Percentiles rank a stretch among this genome's conserved stretches.
Conservation (phyloP, 1,139 yeast genomes). For the Lodderomyces metapsilosis region DNA sequence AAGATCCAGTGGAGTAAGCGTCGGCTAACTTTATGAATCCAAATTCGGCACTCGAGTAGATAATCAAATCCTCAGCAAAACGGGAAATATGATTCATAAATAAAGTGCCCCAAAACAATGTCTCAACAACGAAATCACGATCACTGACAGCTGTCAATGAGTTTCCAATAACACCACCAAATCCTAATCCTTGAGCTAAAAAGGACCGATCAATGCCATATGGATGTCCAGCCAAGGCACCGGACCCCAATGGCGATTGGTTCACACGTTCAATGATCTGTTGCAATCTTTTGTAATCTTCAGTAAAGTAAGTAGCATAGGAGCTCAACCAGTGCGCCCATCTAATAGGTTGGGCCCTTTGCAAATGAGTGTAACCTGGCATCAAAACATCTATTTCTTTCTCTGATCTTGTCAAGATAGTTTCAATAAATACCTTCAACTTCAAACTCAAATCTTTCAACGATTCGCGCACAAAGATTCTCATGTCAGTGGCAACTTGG, state of each 20-base stretch:
- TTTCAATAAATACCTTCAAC: slow-evolving; percentile 60
- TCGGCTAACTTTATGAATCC: slow-evolving; percentile 92
- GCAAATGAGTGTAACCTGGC: slow-evolving; percentile 99
- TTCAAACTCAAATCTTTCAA: slow-evolving; percentile 58
- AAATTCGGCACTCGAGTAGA: slow-evolving; percentile 96
- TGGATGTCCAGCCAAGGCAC: slow-evolving; percentile 99
- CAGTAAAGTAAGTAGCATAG: slow-evolving; percentile 91
- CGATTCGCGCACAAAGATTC: slow-evolving; percentile 85
- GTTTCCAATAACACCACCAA: slow-evolving; percentile 85
- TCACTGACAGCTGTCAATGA: slow-evolving; percentile 94
- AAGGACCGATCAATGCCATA: slow-evolving; percentile 95
- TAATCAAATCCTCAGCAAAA: slow-evolving; percentile 90
- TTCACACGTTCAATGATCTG: slow-evolving; percentile 83
- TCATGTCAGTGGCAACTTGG: slow-evolving; percentile 98
- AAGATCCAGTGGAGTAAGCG: slow-evolving; percentile 97
- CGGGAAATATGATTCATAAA: slow-evolving; percentile 94
- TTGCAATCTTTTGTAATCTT: slow-evolving; percentile 80
- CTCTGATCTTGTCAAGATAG: slow-evolving; percentile 73
- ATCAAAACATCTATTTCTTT: slow-evolving; percentile 84
- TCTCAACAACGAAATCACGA: slow-evolving; percentile 94
- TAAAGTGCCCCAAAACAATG: slow-evolving; percentile 95
- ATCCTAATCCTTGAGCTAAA: slow-evolving; percentile 76
- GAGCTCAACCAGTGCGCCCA: slow-evolving; percentile 98
- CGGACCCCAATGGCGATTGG: slow-evolving; percentile 89
- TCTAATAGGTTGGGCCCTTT: slow-evolving; percentile 98